Evolutionary conservation across 805 yeast genomes (phyloP).

Genomic region (Candida taoyuanica): DNA sequence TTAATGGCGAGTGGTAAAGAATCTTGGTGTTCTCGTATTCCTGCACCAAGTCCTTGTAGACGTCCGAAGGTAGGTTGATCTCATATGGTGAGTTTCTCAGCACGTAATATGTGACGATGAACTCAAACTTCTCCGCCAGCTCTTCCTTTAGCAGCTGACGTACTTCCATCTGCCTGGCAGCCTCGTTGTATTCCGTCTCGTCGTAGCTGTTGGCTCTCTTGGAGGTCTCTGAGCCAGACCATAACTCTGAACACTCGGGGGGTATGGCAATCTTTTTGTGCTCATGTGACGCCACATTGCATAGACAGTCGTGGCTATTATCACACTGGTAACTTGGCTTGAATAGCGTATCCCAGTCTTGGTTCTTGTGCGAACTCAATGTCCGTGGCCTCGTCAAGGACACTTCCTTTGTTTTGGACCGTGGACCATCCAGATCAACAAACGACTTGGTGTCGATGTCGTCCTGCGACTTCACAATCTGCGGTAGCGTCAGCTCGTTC

Average conservation of each 20-base stretch:
- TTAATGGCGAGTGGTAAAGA: conserved; percentile 31
- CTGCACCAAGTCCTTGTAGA: conserved; percentile 28
- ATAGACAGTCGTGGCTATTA: conserved; percentile 13
- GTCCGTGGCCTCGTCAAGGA: neutral
- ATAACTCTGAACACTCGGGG: no score
- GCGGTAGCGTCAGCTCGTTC: conserved; percentile 16
- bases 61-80: conserved; percentile 42
- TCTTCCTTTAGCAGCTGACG: conserved; percentile 21
- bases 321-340: conserved; percentile 15
- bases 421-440: conserved; percentile 12
- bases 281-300: conserved; percentile 12
- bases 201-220: neutral
- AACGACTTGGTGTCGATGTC: conserved; percentile 23
- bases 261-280: conserved; percentile 10
- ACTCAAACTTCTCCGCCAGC: conserved; percentile 32
- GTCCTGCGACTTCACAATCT: conserved; percentile 13
- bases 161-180: conserved; percentile 15
- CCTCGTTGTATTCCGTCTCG: conserved; percentile 19
- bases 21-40: conserved; percentile 26
- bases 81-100: conserved; percentile 40
- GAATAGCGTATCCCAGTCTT: conserved; percentile 12
- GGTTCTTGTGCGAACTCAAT: conserved; percentile 6
- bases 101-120: conserved; percentile 39
- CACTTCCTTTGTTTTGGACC: neutral
- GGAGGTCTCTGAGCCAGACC: neutral